Percentiles rank a stretch among this genome's conserved stretches.
These are phyloP conservation scores for Daldinia concentrica DNA, from an alignment of 495 filamentous ascomycete species.

Conservation along the genomic window DNA sequence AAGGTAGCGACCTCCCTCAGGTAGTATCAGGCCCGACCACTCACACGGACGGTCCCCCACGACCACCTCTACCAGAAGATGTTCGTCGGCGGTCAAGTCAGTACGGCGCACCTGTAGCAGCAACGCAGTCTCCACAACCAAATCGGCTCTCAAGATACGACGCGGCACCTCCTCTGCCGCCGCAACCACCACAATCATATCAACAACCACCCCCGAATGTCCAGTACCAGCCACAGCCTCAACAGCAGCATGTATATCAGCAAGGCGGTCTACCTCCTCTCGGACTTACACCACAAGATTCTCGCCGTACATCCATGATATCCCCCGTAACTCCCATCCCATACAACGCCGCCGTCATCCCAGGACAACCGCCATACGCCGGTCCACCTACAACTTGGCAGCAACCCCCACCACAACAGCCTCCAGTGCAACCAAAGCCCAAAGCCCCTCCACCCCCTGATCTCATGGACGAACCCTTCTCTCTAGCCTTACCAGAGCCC, in stretches of 20 bases:
- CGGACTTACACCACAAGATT: conserved; percentile 40
- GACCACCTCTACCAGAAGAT: conserved; percentile 52
- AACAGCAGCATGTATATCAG: conserved; percentile 41
- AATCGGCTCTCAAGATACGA: conserved; percentile 54
- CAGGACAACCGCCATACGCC: conserved; percentile 32
- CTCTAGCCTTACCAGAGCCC: conserved; percentile 70
- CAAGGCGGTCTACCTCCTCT: conserved; percentile 31
- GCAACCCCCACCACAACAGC: conserved; percentile 33
- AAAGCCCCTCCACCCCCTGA: conserved; percentile 70
- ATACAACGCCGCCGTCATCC: conserved; percentile 28
- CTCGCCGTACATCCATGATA: conserved; percentile 43
- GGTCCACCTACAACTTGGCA: conserved; percentile 42
- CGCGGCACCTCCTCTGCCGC: conserved; percentile 54
- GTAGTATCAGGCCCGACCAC: conserved; percentile 31
- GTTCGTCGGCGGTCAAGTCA: conserved; percentile 44
- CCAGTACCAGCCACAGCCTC: conserved; percentile 49
- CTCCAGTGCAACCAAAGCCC: conserved; percentile 44
- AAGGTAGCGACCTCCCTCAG: conserved; percentile 48
- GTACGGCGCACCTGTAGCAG: conserved; percentile 32
- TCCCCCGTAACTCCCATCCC: conserved; percentile 40
- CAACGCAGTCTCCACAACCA: conserved; percentile 41
- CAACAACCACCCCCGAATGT: conserved; percentile 37
- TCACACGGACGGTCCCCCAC: conserved; percentile 41
- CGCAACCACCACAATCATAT: conserved; percentile 43
- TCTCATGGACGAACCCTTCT: conserved; percentile 71